Evolutionary conservation across 768 basidiomycete genomes (phyloP), one percentile per base, ranked within the genome.

Genomic region (Mycena sanguinolenta): DNA sequence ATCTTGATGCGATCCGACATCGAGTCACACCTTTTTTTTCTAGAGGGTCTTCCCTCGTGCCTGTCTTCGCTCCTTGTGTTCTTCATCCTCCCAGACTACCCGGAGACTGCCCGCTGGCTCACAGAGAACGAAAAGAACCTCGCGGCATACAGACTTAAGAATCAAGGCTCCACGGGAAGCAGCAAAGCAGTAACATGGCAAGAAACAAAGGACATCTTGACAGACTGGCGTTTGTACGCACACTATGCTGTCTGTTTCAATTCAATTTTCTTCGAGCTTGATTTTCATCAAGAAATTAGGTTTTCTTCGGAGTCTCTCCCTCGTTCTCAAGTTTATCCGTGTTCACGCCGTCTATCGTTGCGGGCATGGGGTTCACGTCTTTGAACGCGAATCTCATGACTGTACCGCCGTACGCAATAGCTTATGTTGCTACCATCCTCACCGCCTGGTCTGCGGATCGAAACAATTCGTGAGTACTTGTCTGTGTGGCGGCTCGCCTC

Each of bases 331-430:
- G 78, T 54, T 73, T 81, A 46, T 78, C 77, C 30, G 80, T 90
- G 28, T 90, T 91, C 77, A 80, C 85, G 17, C 90, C 89, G 1
- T 87, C 87, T 1, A 88, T 91, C 77, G 85, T 89, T 7, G 76
- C 84, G 0, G 82, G 81, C 21, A 79, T 88, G 25, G 87, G 86
- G 13, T 87, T 84, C 72, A 77, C 77, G 13, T 81, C 81, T 1
- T 80, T 84, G 54, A 70, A 75, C 36, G 85, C 84, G 17, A 86
- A 88, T 73, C 77, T 88, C 6, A 83, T 86, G 77, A 86, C 85
- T 4, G 86, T 87, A 0, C 77, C 81, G 16, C 82, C 83, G 14
- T 82, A 79, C 36, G 80, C 82, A 7, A 76, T 78, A 12, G 81
- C 79, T n/a, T 82, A 79, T 75, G 67, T 79, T 39, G 65, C 77